Base-by-base conservation (phyloP, 2,329 filamentous ascomycete genomes). In the Teratosphaeria destructans region DNA sequence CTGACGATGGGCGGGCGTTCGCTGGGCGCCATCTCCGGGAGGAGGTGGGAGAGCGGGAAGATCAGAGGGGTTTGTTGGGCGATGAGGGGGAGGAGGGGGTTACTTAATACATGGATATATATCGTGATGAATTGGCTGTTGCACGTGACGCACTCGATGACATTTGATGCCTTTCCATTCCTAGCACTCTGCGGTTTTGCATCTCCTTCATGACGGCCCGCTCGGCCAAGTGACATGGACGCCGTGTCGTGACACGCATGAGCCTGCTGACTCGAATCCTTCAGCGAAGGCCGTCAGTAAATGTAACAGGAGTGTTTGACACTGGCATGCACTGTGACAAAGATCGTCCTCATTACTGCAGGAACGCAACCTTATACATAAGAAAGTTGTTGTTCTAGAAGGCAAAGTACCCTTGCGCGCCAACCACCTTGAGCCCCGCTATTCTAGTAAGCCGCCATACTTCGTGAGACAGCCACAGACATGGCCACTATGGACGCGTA, bases 61-160 rank as follows among this genome's bases (percentile, higher is more conserved):
- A 77, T 59, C 72, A 74, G 64, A 63, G 70, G n/a, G 76, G 75
- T 1, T 60, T 78, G 52, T 64, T 78, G 43, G n/a, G 19, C 8
- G 43, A 49, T 11, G n/a, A 49, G 11, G 43, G 19, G 5, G 43
- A 49, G 10, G 43, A 49, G 19, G 43, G 43, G 8, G 43, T 49
- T 8, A 49, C 43, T 19, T 49, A 5, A 49, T 49, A 26, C 5
- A 19, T 10, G 16, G 12, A 10, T 39, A 43, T 16, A 43, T 43
- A 5, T 32, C 29, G 4, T 32, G 29, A 32, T 32, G 29, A 5
- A 32, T 32, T 32, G 29, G 29, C 29, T 32, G 7, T 32, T 32
- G 29, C 7, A 32, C 29, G 7, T 32, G 29, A 5, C 4, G 29
- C 29, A 32, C 29, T 32, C 29, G 29, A 32, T 32, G 29, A 32